phyloP scores from a whole-genome alignment of 352 stramenopile genomes.

The Pseudoperonospora humuli region DNA sequence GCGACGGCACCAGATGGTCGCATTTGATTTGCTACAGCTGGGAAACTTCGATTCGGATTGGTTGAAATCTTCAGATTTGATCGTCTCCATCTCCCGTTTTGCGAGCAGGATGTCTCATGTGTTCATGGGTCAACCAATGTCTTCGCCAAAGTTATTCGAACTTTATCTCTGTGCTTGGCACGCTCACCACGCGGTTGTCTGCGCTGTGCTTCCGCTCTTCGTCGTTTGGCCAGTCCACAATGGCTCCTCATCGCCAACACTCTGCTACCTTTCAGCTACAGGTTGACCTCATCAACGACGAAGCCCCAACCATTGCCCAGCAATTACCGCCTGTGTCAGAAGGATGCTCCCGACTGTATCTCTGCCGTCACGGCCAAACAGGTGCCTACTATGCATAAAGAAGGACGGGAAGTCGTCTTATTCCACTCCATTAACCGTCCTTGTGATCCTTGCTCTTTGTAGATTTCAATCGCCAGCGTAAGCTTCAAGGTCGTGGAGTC shows the following conservation, averaged over 20 bases:
- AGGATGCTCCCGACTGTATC: conserved; percentile 52
- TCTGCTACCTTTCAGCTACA: conserved; percentile 19
- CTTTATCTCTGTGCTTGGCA: no score
- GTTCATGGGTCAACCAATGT: no score
- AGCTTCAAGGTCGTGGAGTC: conserved; percentile 72
- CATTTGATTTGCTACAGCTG: no score
- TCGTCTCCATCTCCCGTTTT: no score
- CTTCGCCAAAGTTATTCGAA: no score
- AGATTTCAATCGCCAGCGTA: conserved; percentile 65
- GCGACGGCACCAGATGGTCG: no score
- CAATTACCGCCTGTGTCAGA: conserved; percentile 49
- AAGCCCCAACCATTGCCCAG: conserved; percentile 26
- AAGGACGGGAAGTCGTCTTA: not conserved
- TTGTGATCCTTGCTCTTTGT: conserved; percentile 6
- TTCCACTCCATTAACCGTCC: not conserved
- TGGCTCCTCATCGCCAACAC: conserved; percentile 20
- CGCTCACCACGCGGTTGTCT: no score
- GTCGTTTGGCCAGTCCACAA: no score
- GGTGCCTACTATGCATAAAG: conserved; percentile 5
- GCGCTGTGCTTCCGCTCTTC: no score
- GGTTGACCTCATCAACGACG: conserved; percentile 8
- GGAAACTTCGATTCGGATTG: no score
- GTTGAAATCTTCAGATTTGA: no score
- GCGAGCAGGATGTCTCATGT: no score
- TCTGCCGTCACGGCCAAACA: conserved; percentile 76